phyloP scores from a whole-genome alignment of 257 asterid species.

The Nicotiana obtusifolia region DNA sequence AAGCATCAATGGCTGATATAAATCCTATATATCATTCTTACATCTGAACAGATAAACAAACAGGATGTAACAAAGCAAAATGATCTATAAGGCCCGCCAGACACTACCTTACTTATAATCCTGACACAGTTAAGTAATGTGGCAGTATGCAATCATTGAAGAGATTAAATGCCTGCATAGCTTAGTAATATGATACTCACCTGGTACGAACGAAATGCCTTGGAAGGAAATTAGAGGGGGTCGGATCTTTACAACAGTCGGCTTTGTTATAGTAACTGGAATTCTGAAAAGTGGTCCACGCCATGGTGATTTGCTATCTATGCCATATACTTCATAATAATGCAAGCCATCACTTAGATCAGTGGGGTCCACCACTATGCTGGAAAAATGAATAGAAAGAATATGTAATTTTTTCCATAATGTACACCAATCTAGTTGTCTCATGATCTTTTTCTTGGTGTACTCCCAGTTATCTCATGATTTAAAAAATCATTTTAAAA shows the following conservation, averaged over 20 bases:
- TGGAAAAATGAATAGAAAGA: conserved; percentile 33
- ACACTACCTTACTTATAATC: background rate
- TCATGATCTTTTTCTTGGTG: background rate
- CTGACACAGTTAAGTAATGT: background rate
- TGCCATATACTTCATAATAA: conserved; percentile 84
- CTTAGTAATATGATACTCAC: conserved; percentile 30
- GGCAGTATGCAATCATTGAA: too few species aligned
- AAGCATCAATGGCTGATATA: too few species aligned
- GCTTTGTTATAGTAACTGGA: conserved; percentile 88
- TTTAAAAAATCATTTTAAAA: background rate
- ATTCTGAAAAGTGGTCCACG: conserved; percentile 97
- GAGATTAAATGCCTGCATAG: background rate
- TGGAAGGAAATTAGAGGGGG: conserved; percentile 65
- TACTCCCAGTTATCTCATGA: conserved; percentile 6
- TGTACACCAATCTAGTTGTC: background rate
- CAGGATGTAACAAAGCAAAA: background rate
- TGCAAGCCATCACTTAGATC: conserved; percentile 77
- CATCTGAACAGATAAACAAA: too few species aligned
- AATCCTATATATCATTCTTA: too few species aligned
- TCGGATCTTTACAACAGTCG: conserved; percentile 50
- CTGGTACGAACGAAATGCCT: conserved; percentile 75
- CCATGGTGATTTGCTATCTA: conserved; percentile 89
- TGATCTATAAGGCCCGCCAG: background rate
- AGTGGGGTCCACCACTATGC: conserved; percentile 90
- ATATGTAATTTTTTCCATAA: background rate